Base-by-base conservation (phyloP, 2,329 filamentous ascomycete genomes). In the Byssothecium circinans region DNA sequence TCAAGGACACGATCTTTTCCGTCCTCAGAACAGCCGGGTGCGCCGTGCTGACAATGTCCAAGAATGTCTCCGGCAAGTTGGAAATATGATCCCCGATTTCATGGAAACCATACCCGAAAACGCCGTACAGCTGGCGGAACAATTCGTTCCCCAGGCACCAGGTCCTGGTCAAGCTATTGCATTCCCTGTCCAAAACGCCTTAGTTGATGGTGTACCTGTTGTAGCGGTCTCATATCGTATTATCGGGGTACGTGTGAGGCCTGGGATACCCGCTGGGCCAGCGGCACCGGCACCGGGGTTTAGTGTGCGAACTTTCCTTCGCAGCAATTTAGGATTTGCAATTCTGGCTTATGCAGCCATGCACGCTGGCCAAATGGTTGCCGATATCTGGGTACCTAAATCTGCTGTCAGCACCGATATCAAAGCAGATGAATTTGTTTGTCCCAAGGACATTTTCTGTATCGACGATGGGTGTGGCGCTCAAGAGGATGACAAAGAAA, bases 381-480 rank as follows among this genome's bases (percentile, higher is more conserved):
- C 43, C 2, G 41, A 55, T 10, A 43, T 55, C 2, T 48, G 43
- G 41, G 32, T 55, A 2, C 27, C 41, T 3, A 27, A 48, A 15
- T 17, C 39, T 25, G 34, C 41, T 4, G 10, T 52, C 17, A 17
- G 29, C 3, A 47, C n/a, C 2, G 38, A 52, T 6, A 17, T 56
- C 14, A 56, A 50, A 20, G 41, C 41, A 25, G 51, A 52, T 8
- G 43, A 51, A 12, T 40, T 56, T 11, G 20, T 12, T 2, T 56
- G 53, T 39, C 53, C 51, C 4, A 46, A 50, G 22, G 45, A 56
- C 19, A 17, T 56, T 7, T 8, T 56, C 6, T 56, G 53, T 23
- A 30, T 41, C 10, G 29, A 27, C 8, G 46, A 54, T n/a, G 37
- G 45, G 10, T 56, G 53, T 25, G 22, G 40, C 12, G 51, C 43